A percentile compares a stretch with the other conserved stretches of the same genome.
Evolutionary conservation across 805 yeast genomes (phyloP).

Genomic region (Candida jianshihensis): DNA sequence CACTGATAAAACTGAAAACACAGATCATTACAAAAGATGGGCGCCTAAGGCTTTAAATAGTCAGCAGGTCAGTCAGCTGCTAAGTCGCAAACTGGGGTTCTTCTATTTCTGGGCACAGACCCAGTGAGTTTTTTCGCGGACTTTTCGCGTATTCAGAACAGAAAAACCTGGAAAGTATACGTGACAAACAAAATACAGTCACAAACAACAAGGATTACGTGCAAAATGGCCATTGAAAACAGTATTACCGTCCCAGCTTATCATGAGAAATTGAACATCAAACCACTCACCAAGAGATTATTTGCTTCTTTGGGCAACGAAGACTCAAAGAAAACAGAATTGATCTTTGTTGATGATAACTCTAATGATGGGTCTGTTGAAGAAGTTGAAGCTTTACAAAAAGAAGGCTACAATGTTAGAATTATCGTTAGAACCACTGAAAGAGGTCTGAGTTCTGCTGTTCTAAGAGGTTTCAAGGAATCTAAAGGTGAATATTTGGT

Average conservation of each 20-base stretch:
- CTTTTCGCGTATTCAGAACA: too few species aligned
- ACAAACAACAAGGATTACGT: too few species aligned
- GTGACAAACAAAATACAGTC: too few species aligned
- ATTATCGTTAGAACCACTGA: conserved; percentile 45
- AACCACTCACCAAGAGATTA: conserved; percentile 40
- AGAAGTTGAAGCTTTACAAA: conserved; percentile 37
- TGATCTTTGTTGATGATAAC: conserved; percentile 46
- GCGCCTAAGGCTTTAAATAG: too few species aligned
- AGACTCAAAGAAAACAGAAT: conserved; percentile 35
- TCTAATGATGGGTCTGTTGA: conserved; percentile 46
- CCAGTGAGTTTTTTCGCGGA: too few species aligned
- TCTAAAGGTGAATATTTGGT: conserved; percentile 40
- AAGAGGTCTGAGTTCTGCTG: conserved; percentile 45
- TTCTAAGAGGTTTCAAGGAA: conserved; percentile 39
- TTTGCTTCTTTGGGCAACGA: conserved; percentile 41
- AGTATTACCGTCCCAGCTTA: conserved; percentile 44
- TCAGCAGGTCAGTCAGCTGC: too few species aligned
- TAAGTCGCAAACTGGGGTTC: too few species aligned
- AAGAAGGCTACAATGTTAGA: conserved; percentile 40
- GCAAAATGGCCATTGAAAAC: conserved; percentile 29
- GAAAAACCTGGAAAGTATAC: too few species aligned
- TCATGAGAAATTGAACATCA: conserved; percentile 41
- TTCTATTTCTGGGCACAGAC: too few species aligned
- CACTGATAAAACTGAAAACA: too few species aligned
- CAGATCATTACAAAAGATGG: too few species aligned